Conservation (phyloP, 2,329 filamentous ascomycete species). For the Cryphonectria carpinicola region DNA sequence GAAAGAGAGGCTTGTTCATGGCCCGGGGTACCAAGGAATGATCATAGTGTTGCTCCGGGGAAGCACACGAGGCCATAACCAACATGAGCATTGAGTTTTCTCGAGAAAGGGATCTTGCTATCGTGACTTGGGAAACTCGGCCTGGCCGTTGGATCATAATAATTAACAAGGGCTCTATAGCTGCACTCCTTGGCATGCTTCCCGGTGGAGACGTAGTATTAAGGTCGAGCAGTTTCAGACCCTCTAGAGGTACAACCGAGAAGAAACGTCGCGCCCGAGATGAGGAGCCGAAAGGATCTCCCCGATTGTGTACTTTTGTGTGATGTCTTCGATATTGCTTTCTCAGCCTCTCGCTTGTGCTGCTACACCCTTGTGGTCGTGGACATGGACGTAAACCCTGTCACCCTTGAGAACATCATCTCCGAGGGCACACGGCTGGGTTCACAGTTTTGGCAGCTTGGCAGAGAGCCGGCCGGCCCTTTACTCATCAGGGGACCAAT, state of each 20-base stretch:
- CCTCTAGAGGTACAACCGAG: neutral
- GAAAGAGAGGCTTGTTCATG: slow-evolving; percentile 51
- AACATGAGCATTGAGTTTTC: neutral
- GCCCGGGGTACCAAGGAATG: slow-evolving; percentile 52
- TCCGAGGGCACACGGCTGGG: neutral
- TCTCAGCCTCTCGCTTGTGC: neutral
- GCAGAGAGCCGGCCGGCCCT: neutral
- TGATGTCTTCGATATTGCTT: neutral
- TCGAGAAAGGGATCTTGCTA: neutral
- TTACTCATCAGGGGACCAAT: neutral
- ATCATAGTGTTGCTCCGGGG: neutral
- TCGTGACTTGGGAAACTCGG: neutral
- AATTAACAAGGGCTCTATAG: neutral
- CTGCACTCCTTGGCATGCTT: neutral
- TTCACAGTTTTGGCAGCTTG: neutral
- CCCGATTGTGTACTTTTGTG: neutral
- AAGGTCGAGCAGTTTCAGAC: neutral
- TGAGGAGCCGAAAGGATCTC: neutral
- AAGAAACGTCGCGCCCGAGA: neutral
- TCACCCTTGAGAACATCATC: neutral
- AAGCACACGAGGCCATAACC: neutral
- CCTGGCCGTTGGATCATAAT: neutral
- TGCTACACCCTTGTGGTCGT: neutral
- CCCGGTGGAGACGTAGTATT: neutral
- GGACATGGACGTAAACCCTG: neutral